phyloP scores from a whole-genome alignment of 352 stramenopile species.

The Vaucheria bursata region DNA sequence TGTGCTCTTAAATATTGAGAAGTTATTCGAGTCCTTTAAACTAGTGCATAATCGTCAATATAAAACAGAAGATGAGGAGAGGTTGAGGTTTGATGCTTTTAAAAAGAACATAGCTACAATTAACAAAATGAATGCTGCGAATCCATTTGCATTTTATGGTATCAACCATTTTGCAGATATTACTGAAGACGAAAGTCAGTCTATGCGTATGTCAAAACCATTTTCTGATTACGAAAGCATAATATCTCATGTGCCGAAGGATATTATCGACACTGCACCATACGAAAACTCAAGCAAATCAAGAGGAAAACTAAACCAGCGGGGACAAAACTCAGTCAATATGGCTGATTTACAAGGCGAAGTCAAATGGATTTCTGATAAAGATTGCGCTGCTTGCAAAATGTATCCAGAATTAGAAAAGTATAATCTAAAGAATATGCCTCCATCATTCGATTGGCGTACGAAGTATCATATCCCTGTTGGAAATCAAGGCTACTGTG shows the following conservation, averaged over 20 bases:
- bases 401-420: conserved; percentile 24
- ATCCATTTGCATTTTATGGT: conserved; percentile 12
- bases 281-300: too few species aligned
- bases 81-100: background rate
- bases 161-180: conserved; percentile 33
- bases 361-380: conserved; percentile 7
- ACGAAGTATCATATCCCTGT: conserved; percentile 81
- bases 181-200: conserved; percentile 21
- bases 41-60: background rate
- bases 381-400: conserved; percentile 19
- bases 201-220: conserved; percentile 5
- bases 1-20: too few species aligned
- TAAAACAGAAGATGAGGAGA: background rate
- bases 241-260: background rate
- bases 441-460: conserved; percentile 76
- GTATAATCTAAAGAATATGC: conserved; percentile 24
- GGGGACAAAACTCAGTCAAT: too few species aligned
- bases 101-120: background rate
- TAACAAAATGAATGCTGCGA: conserved; percentile 22
- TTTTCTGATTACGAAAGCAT: background rate
- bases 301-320: background rate
- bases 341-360: too few species aligned
- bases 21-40: background rate
- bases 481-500: conserved; percentile 65
- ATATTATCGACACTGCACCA: background rate